phyloP scores from a whole-genome alignment of 768 basidiomycete species.

The Auricularia sp. region DNA sequence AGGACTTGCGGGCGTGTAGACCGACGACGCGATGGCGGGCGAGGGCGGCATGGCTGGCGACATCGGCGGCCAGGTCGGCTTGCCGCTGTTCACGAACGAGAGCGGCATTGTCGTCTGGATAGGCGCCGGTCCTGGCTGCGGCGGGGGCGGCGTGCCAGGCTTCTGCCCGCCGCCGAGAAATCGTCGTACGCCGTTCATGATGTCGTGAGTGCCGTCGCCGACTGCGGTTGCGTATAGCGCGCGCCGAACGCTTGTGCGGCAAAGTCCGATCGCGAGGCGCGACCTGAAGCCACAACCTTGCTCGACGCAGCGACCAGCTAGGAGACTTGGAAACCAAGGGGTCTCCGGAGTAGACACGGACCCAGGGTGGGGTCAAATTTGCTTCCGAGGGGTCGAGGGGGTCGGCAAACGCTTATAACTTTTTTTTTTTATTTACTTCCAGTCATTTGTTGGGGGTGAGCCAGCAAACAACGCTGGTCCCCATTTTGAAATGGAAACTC shows the following conservation, averaged over 20 bases:
- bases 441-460: too few relatives aligned
- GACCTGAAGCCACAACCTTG: too few relatives aligned
- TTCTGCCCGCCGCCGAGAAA: conserved; percentile 33
- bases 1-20: conserved; percentile 23
- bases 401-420: too few relatives aligned
- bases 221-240: neutral
- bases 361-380: too few relatives aligned
- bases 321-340: too few relatives aligned
- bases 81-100: conserved; percentile 7
- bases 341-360: too few relatives aligned
- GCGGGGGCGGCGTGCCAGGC: conserved; percentile 25
- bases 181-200: conserved; percentile 67
- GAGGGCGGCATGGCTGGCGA: conserved; percentile 20
- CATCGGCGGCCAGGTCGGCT: conserved; percentile 41
- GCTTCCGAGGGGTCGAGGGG: too few relatives aligned
- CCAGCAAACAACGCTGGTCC: too few relatives aligned
- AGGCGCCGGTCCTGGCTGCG: conserved; percentile 11
- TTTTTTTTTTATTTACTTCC: too few relatives aligned
- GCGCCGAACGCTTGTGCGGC: neutral
- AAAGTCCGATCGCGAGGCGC: neutral
- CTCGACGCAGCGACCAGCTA: too few relatives aligned
- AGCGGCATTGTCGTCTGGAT: conserved; percentile 17
- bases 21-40: conserved; percentile 18
- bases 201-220: neutral
- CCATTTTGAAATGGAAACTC: too few relatives aligned